A percentile compares a stretch with the other conserved stretches of the same genome.
Evolutionary conservation across 768 basidiomycete species (phyloP).

Genomic region (Sarcomyxa edulis): DNA sequence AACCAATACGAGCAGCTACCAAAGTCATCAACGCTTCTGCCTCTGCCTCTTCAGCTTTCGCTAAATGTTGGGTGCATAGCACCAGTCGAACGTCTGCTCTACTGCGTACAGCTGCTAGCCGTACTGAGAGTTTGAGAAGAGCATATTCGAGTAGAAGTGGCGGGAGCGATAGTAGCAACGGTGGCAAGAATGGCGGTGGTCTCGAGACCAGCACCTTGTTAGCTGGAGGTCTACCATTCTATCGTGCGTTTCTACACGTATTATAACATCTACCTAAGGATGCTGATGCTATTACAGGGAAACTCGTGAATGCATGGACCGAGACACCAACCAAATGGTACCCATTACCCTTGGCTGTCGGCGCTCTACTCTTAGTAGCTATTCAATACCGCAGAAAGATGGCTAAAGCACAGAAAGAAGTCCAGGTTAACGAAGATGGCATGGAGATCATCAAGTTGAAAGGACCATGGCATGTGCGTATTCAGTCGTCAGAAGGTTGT

Average conservation of each 20-base stretch:
- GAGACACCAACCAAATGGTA: constrained; percentile 94
- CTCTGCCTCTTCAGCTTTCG: constrained; percentile 42
- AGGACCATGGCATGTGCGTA: constrained; percentile 88
- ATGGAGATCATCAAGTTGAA: constrained; percentile 74
- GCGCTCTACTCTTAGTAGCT: constrained; percentile 79
- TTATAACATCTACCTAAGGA: constrained; percentile 1
- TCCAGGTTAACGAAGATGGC: constrained; percentile 79
- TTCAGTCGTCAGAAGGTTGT: neutral
- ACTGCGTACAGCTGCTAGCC: constrained; percentile 38
- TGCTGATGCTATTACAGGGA: constrained; percentile 33
- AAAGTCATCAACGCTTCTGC: constrained; percentile 45
- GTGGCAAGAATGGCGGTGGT: constrained; percentile 9
- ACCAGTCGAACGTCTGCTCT: constrained; percentile 48
- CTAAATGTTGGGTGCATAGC: constrained; percentile 48
- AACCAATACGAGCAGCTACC: constrained; percentile 54
- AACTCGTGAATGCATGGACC: constrained; percentile 73
- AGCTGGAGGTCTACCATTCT: constrained; percentile 37
- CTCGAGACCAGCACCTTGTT: constrained; percentile 14
- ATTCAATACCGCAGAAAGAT: constrained; percentile 68
- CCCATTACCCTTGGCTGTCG: constrained; percentile 86
- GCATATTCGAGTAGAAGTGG: constrained; percentile 29
- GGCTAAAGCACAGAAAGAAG: constrained; percentile 48
- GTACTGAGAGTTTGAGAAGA: constrained; percentile 24
- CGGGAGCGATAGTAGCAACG: constrained; percentile 16
- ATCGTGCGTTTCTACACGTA: constrained; percentile 33